These are phyloP conservation scores for Berkeleyomyces basicola DNA, from an alignment of 2,329 filamentous ascomycete species.

Conservation along the genomic window DNA sequence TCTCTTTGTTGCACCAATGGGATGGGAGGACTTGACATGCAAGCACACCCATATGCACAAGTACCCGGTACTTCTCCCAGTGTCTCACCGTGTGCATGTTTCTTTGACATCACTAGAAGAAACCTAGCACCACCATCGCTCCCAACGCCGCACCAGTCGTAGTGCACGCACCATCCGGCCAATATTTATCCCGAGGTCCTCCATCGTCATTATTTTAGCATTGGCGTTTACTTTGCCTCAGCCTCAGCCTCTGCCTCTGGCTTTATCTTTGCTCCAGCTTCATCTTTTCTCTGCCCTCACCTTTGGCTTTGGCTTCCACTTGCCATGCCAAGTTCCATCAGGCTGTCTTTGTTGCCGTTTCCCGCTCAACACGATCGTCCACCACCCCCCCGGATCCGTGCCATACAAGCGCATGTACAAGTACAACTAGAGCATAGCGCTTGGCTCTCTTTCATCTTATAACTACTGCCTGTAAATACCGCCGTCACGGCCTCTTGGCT, in stretches of 20 bases:
- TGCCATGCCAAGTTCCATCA: neutral
- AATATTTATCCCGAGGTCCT: conserved; percentile 1
- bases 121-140: neutral
- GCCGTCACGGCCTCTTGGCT: neutral
- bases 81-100: neutral
- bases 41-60: too few species aligned
- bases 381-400: neutral
- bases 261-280: too few species aligned
- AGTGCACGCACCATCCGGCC: conserved; percentile 1
- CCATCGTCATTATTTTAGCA: conserved; percentile 1
- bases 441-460: neutral
- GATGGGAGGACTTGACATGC: too few species aligned
- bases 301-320: too few species aligned
- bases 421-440: neutral
- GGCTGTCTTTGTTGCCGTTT: neutral
- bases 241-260: too few species aligned
- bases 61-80: neutral
- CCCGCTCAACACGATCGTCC: neutral
- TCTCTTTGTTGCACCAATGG: neutral
- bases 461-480: neutral
- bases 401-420: neutral
- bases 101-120: neutral
- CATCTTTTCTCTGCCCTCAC: too few species aligned
- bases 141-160: neutral
- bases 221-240: neutral